Conservation (phyloP, 345 rosid species). For the Moricandia arvensis region DNA sequence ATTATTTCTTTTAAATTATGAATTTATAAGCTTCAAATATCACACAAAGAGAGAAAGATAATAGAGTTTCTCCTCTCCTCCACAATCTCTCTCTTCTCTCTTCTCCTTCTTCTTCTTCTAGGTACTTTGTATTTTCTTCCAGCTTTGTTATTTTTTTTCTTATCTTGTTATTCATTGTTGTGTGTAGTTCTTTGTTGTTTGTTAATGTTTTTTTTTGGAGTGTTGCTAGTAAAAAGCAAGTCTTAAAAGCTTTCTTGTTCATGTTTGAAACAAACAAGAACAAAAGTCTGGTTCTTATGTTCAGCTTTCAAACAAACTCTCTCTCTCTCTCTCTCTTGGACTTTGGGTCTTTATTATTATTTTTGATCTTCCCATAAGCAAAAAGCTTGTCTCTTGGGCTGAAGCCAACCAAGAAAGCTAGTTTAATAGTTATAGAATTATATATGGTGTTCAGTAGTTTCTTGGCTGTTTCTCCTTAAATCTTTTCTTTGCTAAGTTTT, state of each 20-base stretch:
- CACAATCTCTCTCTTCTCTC: constrained; percentile 2
- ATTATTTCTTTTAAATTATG: neutral
- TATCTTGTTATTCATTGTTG: constrained; percentile 9
- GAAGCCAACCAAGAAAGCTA: constrained; percentile 47
- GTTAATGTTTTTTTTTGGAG: constrained; percentile 24
- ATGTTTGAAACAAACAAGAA: constrained; percentile 33
- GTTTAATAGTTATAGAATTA: neutral
- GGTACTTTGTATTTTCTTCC: constrained; percentile 25
- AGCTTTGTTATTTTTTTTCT: constrained; percentile 13
- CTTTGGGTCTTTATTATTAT: constrained; percentile 26
- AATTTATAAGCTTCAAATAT: constrained; percentile 24
- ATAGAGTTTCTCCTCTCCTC: constrained; percentile 43
- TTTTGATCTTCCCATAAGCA: constrained; percentile 13
- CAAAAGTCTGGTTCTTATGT: constrained; percentile 36
- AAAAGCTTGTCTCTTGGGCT: constrained; percentile 60
- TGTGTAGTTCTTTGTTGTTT: constrained; percentile 22
- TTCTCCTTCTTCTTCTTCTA: constrained; percentile 20
- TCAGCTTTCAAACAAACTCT: constrained; percentile 16
- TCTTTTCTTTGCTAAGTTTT: constrained; percentile 2
- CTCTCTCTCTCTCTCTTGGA: constrained; percentile 17
- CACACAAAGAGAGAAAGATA: constrained; percentile 30
- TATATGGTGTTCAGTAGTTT: neutral
- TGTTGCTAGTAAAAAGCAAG: constrained; percentile 46
- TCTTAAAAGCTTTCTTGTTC: constrained; percentile 24
- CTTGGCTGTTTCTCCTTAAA: constrained; percentile 19